Evolutionary conservation across 2,329 filamentous ascomycete genomes (phyloP).

Genomic region (Microdochium nivale): DNA sequence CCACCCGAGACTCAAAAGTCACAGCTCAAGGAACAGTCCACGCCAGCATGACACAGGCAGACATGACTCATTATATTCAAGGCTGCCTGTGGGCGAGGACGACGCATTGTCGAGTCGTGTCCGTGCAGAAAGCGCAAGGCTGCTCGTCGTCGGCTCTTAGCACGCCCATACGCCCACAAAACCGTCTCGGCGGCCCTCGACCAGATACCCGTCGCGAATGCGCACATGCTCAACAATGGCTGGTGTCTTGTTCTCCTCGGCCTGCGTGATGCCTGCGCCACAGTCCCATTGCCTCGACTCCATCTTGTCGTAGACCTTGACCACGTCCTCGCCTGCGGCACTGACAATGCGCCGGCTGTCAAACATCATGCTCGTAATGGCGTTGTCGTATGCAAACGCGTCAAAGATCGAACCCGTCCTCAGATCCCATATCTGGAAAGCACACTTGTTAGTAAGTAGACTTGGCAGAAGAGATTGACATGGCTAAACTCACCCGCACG

Average conservation of each 20-base stretch:
- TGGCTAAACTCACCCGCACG: slow-evolving; percentile 64
- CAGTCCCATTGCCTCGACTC: slow-evolving; percentile 96
- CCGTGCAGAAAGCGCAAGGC: too few relatives aligned
- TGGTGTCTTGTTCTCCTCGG: slow-evolving; percentile 55
- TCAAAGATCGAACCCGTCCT: slow-evolving; percentile 92
- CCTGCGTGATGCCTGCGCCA: slow-evolving; percentile 68
- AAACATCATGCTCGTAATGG: slow-evolving; percentile 96
- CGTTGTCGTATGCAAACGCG: slow-evolving; percentile 88
- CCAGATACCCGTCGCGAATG: slow-evolving; percentile 87
- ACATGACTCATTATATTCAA: too few relatives aligned
- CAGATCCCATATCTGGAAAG: slow-evolving; percentile 92
- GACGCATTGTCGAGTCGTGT: too few relatives aligned
- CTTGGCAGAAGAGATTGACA: background rate
- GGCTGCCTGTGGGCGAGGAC: too few relatives aligned
- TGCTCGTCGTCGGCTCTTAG: background rate
- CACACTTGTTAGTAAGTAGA: slow-evolving; percentile 13
- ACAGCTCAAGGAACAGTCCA: too few relatives aligned
- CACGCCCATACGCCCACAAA: slow-evolving; percentile 73
- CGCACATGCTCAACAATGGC: slow-evolving; percentile 76
- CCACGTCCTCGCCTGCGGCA: slow-evolving; percentile 84
- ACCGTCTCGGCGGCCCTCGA: slow-evolving; percentile 83
- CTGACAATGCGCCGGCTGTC: slow-evolving; percentile 82
- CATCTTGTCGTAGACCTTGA: slow-evolving; percentile 97
- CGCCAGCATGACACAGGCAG: too few relatives aligned
- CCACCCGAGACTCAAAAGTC: too few relatives aligned